Evolutionary conservation across 164 flowering plant genomes (phyloP), one percentile per base, ranked within the genome.

Genomic region (Stephania yunnanensis): DNA sequence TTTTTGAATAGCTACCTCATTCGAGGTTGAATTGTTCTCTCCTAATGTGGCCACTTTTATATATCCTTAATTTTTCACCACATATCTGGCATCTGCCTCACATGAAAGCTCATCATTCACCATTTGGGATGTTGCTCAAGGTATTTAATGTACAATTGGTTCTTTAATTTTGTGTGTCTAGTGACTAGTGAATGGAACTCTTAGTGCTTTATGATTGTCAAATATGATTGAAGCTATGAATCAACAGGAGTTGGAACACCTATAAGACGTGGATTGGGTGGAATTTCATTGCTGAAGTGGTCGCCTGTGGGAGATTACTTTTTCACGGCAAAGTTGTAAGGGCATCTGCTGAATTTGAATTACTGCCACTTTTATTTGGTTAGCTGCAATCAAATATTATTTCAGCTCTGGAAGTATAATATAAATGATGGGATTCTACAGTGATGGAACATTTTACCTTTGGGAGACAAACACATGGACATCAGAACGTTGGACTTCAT

Each of bases 381-480:
- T 71, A 53, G 6, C 64, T 72, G 73, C 45, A n/a, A 22, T 52
- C 5, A 31, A 22, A 17, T 31, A 58, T 45, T 69, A 31, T 50
- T 64, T 50, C 52, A 50, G 30, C 48, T 79, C 22, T 13, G 65
- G 55, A 67, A 30, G 53, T 66, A 36, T 29, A 45, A 67, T 52
- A 36, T 29, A 71, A 70, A 58, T 71, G 3, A 7, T 65, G 69
- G 7, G 74, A 22, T 78, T 81, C 69, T 82, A 46, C 81, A 96
- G 99, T 84, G 97, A 94, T 85, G 98, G 97, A 46, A 92, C 93
- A 69, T 96, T 96, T 86, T 94, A 92, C 84, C 92, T 96, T 2
- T 96, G 99, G 99, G 98, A 96, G 86, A 96, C 99, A 74, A 94
- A 89, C 84, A 88, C 95, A 5, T 96, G 99, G 99, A 94, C 97